phyloP scores from a whole-genome alignment of 306 rosid genomes.

The Prunus persica region Prunus_persica_NCBIv2 NC_034010.1:3446001-3446500 shows the following conservation, averaged over 20 bases:
- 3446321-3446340: neutral
- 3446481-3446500: slow-evolving; percentile 8
- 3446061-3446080: neutral
- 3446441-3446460: neutral
- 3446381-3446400: slow-evolving; percentile 12
- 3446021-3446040: slow-evolving; percentile 36
- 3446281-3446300: slow-evolving; percentile 71
- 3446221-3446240: slow-evolving; percentile 48
- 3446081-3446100: neutral
- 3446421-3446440: slow-evolving; percentile 6
- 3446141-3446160: slow-evolving; percentile 54
- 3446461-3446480: slow-evolving; percentile 15
- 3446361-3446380: neutral
- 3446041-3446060: neutral
- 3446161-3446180: slow-evolving; percentile 80
- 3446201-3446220: slow-evolving; percentile 54
- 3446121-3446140: slow-evolving; percentile 57
- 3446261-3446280: slow-evolving; percentile 77
- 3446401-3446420: slow-evolving; percentile 7
- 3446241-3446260: slow-evolving; percentile 52
- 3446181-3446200: slow-evolving; percentile 71
- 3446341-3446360: neutral
- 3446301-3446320: slow-evolving; percentile 32
- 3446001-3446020: slow-evolving; percentile 64
- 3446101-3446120: slow-evolving; percentile 59